A percentile compares a stretch with the other conserved stretches of the same genome.
These are phyloP conservation scores for Globisporangium splendens DNA, from an alignment of 352 stramenopile genomes.

Conservation along the genomic window DNA sequence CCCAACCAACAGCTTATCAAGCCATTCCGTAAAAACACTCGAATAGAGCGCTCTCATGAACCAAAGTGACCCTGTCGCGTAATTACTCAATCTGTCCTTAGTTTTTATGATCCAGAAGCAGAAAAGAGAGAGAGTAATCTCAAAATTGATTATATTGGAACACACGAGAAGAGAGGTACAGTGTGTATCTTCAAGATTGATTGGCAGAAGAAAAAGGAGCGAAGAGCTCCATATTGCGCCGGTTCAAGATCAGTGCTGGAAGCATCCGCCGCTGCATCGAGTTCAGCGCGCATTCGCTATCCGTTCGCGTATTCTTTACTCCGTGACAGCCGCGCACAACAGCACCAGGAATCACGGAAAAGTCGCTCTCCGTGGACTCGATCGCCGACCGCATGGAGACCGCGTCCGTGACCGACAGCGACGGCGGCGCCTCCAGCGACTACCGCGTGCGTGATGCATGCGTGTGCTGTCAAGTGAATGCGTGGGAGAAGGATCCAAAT, in stretches of 20 bases:
- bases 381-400: slow-evolving; percentile 17
- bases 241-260: no score
- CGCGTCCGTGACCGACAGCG: slow-evolving; percentile 29
- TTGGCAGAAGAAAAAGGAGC: no score
- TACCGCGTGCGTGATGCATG: slow-evolving; percentile 38
- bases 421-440: slow-evolving; percentile 25
- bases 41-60: slow-evolving; percentile 1
- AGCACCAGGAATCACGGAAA: neutral
- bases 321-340: neutral
- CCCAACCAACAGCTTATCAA: slow-evolving; percentile 15
- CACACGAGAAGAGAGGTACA: no score
- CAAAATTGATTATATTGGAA: no score
- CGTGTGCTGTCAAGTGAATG: neutral
- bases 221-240: no score
- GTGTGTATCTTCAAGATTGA: no score
- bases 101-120: no score
- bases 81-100: no score
- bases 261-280: no score
- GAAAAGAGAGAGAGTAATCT: no score
- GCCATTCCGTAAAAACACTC: slow-evolving; percentile 16
- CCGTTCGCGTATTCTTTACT: neutral
- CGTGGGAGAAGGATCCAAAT: neutral
- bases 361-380: neutral
- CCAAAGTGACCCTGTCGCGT: no score
- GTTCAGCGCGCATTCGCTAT: no score